Evolutionary conservation across 495 filamentous ascomycete species (phyloP), one percentile per base, ranked within the genome.

Genomic region (Neurospora sp.): DNA sequence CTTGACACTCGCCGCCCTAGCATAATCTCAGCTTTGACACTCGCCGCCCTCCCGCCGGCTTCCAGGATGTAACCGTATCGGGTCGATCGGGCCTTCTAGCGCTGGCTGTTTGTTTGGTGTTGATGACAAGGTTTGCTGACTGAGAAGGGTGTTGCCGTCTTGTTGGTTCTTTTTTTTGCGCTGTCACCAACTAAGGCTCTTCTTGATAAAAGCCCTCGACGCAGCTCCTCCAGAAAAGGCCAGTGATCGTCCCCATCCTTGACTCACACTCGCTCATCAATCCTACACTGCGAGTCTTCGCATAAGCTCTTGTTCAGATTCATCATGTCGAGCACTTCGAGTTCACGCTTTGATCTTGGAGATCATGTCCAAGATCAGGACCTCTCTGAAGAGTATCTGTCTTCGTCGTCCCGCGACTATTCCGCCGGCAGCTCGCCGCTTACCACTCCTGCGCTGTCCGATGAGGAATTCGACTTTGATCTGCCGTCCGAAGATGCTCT

Each of bases 361-460:
- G 53, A 71, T 68, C 70, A 39, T 39, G 37, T 68, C 70, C 70
- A 37, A 68, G 70, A 69, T 37, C 70, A 69, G 70, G 70, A 38
- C 16, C 42, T 68, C 70, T 37, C 71, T 8, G 71, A 74, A 11
- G 74, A 53, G 11, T 69, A 71, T 11, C 18, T 59, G 59, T 46
- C 71, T 12, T 74, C 72, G 11, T 77, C 72, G 5, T 72, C 76
- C n/a, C 74, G 59, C 27, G 65, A 37, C 27, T 73, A 70, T 18
- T 70, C 42, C 11, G 48, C 48, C 27, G 39, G 18, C 5, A 68
- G 44, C 48, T 79, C 78, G 0, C 76, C 73, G 18, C 71, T 70
- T 7, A 78, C 78, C 12, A 77, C 71, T 2, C 78, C 78, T 18
- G 76, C 75, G 53, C 68, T 73, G 5, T 79, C 77, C 4, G 77